Base-by-base conservation (phyloP, 768 basidiomycete genomes). In the Sutorius australiensis region DNA sequence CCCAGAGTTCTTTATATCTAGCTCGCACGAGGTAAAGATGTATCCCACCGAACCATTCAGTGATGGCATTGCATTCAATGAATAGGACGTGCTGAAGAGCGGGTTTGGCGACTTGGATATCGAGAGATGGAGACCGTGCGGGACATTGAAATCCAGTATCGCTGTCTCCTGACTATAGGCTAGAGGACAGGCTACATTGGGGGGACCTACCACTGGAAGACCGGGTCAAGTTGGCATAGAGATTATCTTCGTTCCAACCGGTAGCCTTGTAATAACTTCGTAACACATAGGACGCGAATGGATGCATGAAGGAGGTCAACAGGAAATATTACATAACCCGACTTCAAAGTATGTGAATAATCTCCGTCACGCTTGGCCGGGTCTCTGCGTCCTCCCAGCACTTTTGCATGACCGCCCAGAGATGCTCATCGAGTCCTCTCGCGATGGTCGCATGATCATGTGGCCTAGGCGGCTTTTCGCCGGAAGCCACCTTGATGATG, bases 211-310 rank as follows among this genome's bases (percentile, higher is more conserved):
- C 89, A 72, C 81, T 86, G 2, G 94, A 95, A 33, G 92, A 89
- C 50, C 91, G 83, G 1, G 92, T 97, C 40, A 98, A 62, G 59
- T 95, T 92, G 3, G 88, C 83, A 64, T 92, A 98, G 19, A 95
- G 76, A 63, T 95, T 95, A 71, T 98, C 95, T 67, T 95, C 92
- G 62, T 93, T 94, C 95, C 95, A 98, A 56, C 92, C 90, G 31
- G 92, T 97, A n/a, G 84, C 84, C 59, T 82, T 80, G 76, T 92
- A 94, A 71, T 95, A 98, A 68, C 80, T 86, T 57, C 88, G 86
- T 34, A 98, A 77, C 51, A 98, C 87, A 73, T 92, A 91, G 13
- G 89, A 81, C 36, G 90, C 86, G 63, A 92, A 92, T 6, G 91
- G 87, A 72, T 91, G 87, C 91, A 92, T 91, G 41, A 10, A 24